phyloP scores from a whole-genome alignment of 2,329 filamentous ascomycete species.

The Clonostachys rosea region DNA sequence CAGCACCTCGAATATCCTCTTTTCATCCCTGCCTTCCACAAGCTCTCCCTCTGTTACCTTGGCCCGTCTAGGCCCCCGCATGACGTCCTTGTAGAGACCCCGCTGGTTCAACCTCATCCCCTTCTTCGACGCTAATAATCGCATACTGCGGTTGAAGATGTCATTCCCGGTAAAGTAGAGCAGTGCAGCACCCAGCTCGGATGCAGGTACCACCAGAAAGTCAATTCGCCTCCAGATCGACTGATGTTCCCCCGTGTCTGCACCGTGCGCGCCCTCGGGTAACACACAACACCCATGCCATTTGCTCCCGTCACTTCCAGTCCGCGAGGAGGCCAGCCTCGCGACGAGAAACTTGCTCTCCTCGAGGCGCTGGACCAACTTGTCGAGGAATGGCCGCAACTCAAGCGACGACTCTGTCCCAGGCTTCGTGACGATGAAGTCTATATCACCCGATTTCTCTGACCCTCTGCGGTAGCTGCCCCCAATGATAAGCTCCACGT shows the following conservation, averaged over 20 bases:
- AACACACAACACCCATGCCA: conserved; percentile 85
- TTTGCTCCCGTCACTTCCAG: conserved; percentile 59
- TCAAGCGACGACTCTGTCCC: conserved; percentile 47
- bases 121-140: conserved; percentile 74
- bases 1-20: conserved; percentile 73
- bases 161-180: conserved; percentile 97
- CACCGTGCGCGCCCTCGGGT: conserved; percentile 31
- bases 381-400: conserved; percentile 57
- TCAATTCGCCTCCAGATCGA: conserved; percentile 75
- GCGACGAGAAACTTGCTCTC: conserved; percentile 62
- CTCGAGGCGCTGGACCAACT: conserved; percentile 59
- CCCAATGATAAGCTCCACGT: conserved; percentile 67
- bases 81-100: conserved; percentile 69
- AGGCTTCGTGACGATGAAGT: conserved; percentile 74
- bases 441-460: conserved; percentile 72
- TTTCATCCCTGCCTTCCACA: conserved; percentile 72
- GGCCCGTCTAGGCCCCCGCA: conserved; percentile 50
- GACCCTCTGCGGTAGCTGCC: conserved; percentile 85
- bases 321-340: conserved; percentile 54
- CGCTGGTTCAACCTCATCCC: conserved; percentile 81
- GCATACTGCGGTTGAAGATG: conserved; percentile 85
- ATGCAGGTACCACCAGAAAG: conserved; percentile 74
- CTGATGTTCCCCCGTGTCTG: not conserved
- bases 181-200: conserved; percentile 76
- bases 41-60: conserved; percentile 65